Conservation (phyloP, 1,139 yeast species). For the Hemisphaericaspora lyxosophila region DNA sequence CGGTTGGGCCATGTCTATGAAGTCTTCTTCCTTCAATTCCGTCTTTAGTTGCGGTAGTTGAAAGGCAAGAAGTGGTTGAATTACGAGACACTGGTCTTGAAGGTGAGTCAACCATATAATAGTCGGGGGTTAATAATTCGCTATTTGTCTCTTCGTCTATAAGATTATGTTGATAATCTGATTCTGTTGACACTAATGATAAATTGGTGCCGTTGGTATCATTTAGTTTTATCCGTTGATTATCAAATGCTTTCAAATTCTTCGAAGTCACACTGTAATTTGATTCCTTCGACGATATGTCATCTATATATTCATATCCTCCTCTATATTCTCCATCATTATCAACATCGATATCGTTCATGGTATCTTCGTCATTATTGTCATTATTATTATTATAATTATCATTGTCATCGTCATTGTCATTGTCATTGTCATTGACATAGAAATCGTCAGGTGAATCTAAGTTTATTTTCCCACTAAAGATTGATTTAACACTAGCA, state of each 20-base stretch:
- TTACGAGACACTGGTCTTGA: conserved; percentile 61
- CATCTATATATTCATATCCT: conserved; percentile 12
- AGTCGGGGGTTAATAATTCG: conserved; percentile 7
- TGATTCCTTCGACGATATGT: conserved; percentile 16
- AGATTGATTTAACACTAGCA: conserved; percentile 42
- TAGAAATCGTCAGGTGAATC: conserved; percentile 28
- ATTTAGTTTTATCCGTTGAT: conserved; percentile 6
- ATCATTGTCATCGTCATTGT: conserved; percentile 3
- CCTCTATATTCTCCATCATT: neutral
- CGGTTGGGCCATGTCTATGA: conserved; percentile 44
- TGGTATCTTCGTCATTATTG: neutral
- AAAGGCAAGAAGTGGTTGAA: conserved; percentile 62
- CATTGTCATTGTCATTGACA: conserved; percentile 8
- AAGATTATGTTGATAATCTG: conserved; percentile 23
- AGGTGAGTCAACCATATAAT: conserved; percentile 17
- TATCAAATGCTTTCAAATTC: conserved; percentile 17
- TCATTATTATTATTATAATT: neutral
- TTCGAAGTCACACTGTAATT: conserved; percentile 25
- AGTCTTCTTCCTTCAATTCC: conserved; percentile 65
- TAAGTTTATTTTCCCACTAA: conserved; percentile 36
- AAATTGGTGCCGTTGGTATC: conserved; percentile 20
- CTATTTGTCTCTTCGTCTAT: conserved; percentile 5
- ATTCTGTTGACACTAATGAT: conserved; percentile 27
- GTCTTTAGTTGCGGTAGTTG: conserved; percentile 72
- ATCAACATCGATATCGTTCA: conserved; percentile 5